phyloP scores from a whole-genome alignment of 1,284 basidiomycete genomes.

The Coniferiporia sulphurascens region DNA sequence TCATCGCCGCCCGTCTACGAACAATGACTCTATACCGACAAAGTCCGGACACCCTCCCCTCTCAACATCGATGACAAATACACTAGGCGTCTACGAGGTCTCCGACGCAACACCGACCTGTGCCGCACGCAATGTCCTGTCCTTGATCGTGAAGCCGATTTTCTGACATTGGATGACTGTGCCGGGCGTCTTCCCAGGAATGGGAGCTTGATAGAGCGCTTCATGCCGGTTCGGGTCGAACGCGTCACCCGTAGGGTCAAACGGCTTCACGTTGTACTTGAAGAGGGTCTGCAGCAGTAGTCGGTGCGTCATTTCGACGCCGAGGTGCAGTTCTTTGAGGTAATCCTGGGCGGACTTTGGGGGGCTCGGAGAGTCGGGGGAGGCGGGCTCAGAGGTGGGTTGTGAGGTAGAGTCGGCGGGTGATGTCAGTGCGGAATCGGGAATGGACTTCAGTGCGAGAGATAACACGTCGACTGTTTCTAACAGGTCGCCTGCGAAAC shows the following conservation, averaged over 20 bases:
- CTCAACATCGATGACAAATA: background rate
- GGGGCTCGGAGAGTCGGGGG: conserved; percentile 23
- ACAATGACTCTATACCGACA: background rate
- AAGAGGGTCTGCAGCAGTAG: conserved; percentile 86
- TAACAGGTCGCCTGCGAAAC: conserved; percentile 87
- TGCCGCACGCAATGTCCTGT: conserved; percentile 87
- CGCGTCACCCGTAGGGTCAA: conserved; percentile 86
- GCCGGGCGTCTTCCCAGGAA: conserved; percentile 83
- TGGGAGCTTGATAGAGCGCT: conserved; percentile 92
- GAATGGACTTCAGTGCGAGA: conserved; percentile 86
- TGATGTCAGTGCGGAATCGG: conserved; percentile 42
- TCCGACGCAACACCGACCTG: conserved; percentile 94
- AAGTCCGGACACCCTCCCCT: background rate
- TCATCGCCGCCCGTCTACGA: background rate
- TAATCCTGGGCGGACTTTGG: conserved; percentile 53
- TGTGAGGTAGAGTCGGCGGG: conserved; percentile 26
- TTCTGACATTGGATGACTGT: conserved; percentile 91
- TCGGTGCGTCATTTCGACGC: conserved; percentile 91
- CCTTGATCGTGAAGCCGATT: conserved; percentile 89
- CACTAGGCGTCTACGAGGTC: conserved; percentile 36
- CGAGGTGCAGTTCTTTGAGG: conserved; percentile 73
- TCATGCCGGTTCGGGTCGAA: conserved; percentile 97
- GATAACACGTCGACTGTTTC: conserved; percentile 90
- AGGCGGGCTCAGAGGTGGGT: conserved; percentile 24
- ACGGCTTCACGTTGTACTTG: conserved; percentile 87